A percentile compares a stretch with the other conserved stretches of the same genome.
phyloP scores from a whole-genome alignment of 1,284 basidiomycete species.

The Leccinum subfulvum region DNA sequence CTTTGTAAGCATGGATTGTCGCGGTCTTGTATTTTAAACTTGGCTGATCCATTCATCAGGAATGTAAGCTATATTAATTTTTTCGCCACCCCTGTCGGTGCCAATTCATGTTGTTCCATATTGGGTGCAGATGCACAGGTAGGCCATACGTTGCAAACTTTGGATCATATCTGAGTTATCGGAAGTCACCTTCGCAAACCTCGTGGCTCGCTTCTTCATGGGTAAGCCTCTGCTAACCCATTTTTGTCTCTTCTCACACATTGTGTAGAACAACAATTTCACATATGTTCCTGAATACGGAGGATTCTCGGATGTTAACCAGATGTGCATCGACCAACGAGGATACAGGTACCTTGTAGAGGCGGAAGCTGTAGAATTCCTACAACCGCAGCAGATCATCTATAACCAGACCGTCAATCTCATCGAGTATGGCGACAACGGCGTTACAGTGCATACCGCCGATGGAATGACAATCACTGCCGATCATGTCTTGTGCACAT shows the following conservation, averaged over 20 bases:
- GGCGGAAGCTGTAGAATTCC: conserved; percentile 53
- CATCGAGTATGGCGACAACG: conserved; percentile 45
- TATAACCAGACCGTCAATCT: conserved; percentile 53
- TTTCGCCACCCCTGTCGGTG: background rate
- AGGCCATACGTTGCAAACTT: background rate
- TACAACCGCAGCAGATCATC: conserved; percentile 44
- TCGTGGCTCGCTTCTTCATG: conserved; percentile 62
- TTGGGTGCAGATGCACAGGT: conserved; percentile 28
- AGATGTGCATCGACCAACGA: conserved; percentile 57
- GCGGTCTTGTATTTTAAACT: background rate
- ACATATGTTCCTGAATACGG: conserved; percentile 56
- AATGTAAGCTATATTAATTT: conserved; percentile 21
- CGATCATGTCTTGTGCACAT: conserved; percentile 61
- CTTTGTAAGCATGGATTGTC: conserved; percentile 22
- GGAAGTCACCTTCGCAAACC: conserved; percentile 57
- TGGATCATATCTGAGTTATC: background rate
- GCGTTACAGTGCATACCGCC: conserved; percentile 46
- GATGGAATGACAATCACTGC: conserved; percentile 46
- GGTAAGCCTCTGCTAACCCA: conserved; percentile 37
- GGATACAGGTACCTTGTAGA: conserved; percentile 60
- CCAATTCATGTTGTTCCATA: conserved; percentile 12
- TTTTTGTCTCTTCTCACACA: conserved; percentile 11
- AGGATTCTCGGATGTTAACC: conserved; percentile 59
- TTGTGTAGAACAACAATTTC: conserved; percentile 56
- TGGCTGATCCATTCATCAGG: conserved; percentile 13